These are phyloP conservation scores for Jatropha multifida DNA, from an alignment of 441 rosid species.

Conservation along the genomic window DNA sequence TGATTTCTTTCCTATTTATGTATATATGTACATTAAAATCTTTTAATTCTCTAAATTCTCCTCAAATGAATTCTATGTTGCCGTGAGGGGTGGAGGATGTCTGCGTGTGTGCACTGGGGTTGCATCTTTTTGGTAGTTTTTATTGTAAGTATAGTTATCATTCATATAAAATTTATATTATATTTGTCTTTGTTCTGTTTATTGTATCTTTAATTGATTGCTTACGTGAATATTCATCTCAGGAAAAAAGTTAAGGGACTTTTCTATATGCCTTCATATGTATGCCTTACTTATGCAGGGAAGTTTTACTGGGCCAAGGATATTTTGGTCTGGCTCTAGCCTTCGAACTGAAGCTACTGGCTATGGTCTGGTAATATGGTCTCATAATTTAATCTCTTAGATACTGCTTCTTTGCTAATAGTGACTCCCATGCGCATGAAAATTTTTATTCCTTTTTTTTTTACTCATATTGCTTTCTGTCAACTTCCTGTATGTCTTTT, in stretches of 20 bases:
- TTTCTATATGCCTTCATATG: slow-evolving; percentile 44
- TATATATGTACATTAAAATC: no score
- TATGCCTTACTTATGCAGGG: slow-evolving; percentile 87
- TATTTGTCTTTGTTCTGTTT: slow-evolving; percentile 1
- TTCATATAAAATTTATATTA: background rate
- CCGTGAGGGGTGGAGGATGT: background rate
- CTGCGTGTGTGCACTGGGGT: background rate
- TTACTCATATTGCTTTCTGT: slow-evolving; percentile 6
- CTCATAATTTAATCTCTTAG: slow-evolving; percentile 20
- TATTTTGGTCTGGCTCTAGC: slow-evolving; percentile 98
- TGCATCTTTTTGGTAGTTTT: background rate
- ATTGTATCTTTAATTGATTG: background rate
- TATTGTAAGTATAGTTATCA: background rate
- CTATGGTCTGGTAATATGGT: slow-evolving; percentile 87
- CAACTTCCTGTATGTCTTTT: background rate
- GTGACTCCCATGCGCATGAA: background rate
- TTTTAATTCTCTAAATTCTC: background rate
- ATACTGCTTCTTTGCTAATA: slow-evolving; percentile 13
- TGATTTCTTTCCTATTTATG: no score
- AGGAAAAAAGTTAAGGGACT: slow-evolving; percentile 28
- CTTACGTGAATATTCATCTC: slow-evolving; percentile 6
- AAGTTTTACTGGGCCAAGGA: slow-evolving; percentile 97
- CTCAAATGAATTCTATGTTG: background rate
- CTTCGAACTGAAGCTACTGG: slow-evolving; percentile 99
- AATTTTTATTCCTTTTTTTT: slow-evolving; percentile 4